Conservation (phyloP, 1,284 basidiomycete genomes). For the Apiotrichum montevideense region DNA sequence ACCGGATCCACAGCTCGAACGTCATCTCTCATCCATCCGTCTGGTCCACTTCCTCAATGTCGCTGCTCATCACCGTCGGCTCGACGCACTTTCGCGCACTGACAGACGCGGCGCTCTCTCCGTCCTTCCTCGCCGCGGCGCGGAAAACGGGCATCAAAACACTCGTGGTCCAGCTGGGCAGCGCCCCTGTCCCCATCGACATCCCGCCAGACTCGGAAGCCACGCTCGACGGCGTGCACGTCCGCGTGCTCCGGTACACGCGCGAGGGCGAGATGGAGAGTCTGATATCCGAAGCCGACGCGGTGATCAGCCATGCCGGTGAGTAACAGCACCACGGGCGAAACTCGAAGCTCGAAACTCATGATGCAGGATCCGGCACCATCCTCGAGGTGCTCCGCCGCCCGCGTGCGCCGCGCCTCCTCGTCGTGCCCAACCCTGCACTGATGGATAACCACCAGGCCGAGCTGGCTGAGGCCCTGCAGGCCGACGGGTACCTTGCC, state of each 20-base stretch:
- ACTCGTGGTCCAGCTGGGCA: conserved; percentile 71
- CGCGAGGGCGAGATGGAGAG: conserved; percentile 41
- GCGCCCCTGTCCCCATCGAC: conserved; percentile 27
- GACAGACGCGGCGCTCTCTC: conserved; percentile 59
- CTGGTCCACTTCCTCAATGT: too few species aligned
- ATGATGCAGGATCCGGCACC: conserved; percentile 73
- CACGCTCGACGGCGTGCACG: too few species aligned
- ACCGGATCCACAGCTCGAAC: too few species aligned
- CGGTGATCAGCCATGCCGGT: conserved; percentile 93
- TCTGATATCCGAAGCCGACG: conserved; percentile 61
- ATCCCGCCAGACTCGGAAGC: too few species aligned
- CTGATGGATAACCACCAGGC: conserved; percentile 91
- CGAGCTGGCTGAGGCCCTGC: conserved; percentile 72
- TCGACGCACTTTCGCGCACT: conserved; percentile 78
- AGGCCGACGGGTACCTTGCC: conserved; percentile 58
- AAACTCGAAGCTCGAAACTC: too few species aligned
- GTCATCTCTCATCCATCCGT: too few species aligned
- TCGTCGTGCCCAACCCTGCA: conserved; percentile 82
- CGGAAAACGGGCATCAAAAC: conserved; percentile 53
- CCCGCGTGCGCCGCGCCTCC: conserved; percentile 60
- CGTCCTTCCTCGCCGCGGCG: conserved; percentile 55
- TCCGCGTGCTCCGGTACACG: too few species aligned
- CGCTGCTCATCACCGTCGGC: conserved; percentile 78
- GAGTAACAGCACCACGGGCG: conserved; percentile 24
- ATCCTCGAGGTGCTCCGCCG: conserved; percentile 77